Evolutionary conservation across 768 basidiomycete genomes (phyloP).

Genomic region (Xerocomellus chrysenteron): DNA sequence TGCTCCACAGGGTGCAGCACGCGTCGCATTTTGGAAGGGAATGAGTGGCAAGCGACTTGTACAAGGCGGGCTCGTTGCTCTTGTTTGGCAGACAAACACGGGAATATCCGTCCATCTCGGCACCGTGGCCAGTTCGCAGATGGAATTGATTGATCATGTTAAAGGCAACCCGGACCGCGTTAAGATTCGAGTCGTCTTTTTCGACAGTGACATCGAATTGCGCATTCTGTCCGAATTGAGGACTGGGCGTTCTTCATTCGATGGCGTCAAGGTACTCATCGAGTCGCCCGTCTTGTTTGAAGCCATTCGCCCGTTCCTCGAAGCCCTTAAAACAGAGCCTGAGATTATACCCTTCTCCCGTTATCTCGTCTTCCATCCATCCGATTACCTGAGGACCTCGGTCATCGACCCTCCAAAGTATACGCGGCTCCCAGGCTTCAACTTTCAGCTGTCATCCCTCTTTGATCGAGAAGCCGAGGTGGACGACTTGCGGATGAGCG

Average conservation of each 20-base stretch:
- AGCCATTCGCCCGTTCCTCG: slow-evolving; percentile 64
- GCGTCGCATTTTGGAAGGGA: slow-evolving; percentile 61
- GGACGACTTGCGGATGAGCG: slow-evolving; percentile 40
- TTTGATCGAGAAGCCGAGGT: slow-evolving; percentile 43
- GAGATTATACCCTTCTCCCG: slow-evolving; percentile 53
- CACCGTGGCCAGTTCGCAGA: slow-evolving; percentile 40
- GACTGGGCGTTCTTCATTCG: slow-evolving; percentile 23
- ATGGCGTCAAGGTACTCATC: slow-evolving; percentile 42
- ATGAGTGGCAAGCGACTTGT: slow-evolving; percentile 57
- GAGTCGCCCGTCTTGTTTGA: slow-evolving; percentile 70
- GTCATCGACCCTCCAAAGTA: slow-evolving; percentile 54
- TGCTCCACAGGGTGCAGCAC: slow-evolving; percentile 33
- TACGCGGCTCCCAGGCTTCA: slow-evolving; percentile 52
- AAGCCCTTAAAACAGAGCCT: slow-evolving; percentile 57
- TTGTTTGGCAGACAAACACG: slow-evolving; percentile 44
- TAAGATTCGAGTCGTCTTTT: slow-evolving; percentile 56
- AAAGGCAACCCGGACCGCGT: slow-evolving; percentile 35
- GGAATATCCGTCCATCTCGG: slow-evolving; percentile 54
- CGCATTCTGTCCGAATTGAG: slow-evolving; percentile 40
- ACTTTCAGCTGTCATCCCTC: slow-evolving; percentile 54
- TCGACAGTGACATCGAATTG: slow-evolving; percentile 57
- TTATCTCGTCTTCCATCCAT: slow-evolving; percentile 49
- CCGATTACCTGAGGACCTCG: slow-evolving; percentile 32
- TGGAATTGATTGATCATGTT: slow-evolving; percentile 48
- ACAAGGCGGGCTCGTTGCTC: slow-evolving; percentile 62